Percentiles rank a stretch among this genome's conserved stretches.
These are phyloP conservation scores for Spathaspora sp. DNA, from an alignment of 805 yeast genomes.

Conservation along the genomic window DNA sequence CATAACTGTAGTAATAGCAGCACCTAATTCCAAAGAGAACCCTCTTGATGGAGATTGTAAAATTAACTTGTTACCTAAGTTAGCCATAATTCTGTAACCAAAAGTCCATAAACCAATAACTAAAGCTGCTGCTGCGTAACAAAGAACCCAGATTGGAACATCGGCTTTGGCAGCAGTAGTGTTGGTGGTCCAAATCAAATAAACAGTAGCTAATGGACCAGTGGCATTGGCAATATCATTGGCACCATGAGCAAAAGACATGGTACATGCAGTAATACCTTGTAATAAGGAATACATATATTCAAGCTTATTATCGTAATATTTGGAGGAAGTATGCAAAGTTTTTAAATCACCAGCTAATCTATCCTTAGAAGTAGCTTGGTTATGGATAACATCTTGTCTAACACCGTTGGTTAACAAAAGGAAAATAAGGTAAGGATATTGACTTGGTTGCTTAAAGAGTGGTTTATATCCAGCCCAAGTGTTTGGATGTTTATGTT, in stretches of 20 bases:
- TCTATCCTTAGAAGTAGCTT: constrained; percentile 33
- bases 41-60: constrained; percentile 79
- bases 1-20: constrained; percentile 71
- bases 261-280: constrained; percentile 70
- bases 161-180: constrained; percentile 43
- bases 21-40: constrained; percentile 71
- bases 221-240: constrained; percentile 77
- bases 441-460: constrained; percentile 38
- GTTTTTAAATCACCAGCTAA: constrained; percentile 45
- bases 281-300: constrained; percentile 65
- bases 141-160: constrained; percentile 70
- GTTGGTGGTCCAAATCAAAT: constrained; percentile 56
- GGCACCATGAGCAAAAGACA: constrained; percentile 82
- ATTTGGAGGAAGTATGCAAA: constrained; percentile 58
- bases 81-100: constrained; percentile 68
- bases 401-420: constrained; percentile 56
- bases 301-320: constrained; percentile 69
- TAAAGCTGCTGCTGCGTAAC: constrained; percentile 63
- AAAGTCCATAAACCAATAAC: constrained; percentile 68
- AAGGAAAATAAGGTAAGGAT: constrained; percentile 52
- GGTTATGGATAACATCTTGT: constrained; percentile 56
- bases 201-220: constrained; percentile 69
- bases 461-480: constrained; percentile 37
- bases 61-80: constrained; percentile 70
- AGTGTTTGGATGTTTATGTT: constrained; percentile 13